Evolutionary conservation across 2,329 filamentous ascomycete genomes (phyloP).

Genomic region (Grosmannia penicillata): DNA sequence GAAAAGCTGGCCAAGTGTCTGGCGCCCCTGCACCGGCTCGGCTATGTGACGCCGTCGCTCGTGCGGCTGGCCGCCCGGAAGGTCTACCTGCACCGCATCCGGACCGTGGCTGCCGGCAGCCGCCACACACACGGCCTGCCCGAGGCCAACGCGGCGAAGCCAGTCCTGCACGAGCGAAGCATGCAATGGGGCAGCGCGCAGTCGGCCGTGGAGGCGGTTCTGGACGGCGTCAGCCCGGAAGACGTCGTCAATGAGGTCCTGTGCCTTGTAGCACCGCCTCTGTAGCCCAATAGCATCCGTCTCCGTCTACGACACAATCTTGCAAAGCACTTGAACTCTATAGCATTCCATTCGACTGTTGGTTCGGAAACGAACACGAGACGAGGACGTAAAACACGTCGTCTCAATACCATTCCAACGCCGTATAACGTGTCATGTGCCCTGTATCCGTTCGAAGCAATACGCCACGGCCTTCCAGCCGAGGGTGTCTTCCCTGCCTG

Average conservation of each 20-base stretch:
- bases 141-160: background rate
- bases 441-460: background rate
- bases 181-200: constrained; percentile 84
- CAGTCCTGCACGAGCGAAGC: constrained; percentile 56
- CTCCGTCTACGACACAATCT: too few relatives aligned
- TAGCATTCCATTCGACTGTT: too few relatives aligned
- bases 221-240: constrained; percentile 47
- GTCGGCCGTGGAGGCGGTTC: constrained; percentile 48
- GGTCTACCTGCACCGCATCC: constrained; percentile 73
- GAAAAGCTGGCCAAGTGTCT: constrained; percentile 54
- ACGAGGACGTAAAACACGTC: background rate
- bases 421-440: background rate
- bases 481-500: background rate
- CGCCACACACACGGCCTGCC: too few relatives aligned
- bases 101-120: constrained; percentile 38
- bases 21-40: constrained; percentile 65
- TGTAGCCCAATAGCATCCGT: constrained; percentile 15
- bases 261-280: constrained; percentile 37
- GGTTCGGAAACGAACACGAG: too few relatives aligned
- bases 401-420: background rate
- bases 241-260: constrained; percentile 52
- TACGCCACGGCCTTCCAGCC: background rate
- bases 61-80: constrained; percentile 73
- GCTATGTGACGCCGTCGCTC: constrained; percentile 72
- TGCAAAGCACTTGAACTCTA: too few relatives aligned